Evolutionary conservation across 2,329 filamentous ascomycete genomes (phyloP).

Genomic region (Didymosphaeria variabile): DNA sequence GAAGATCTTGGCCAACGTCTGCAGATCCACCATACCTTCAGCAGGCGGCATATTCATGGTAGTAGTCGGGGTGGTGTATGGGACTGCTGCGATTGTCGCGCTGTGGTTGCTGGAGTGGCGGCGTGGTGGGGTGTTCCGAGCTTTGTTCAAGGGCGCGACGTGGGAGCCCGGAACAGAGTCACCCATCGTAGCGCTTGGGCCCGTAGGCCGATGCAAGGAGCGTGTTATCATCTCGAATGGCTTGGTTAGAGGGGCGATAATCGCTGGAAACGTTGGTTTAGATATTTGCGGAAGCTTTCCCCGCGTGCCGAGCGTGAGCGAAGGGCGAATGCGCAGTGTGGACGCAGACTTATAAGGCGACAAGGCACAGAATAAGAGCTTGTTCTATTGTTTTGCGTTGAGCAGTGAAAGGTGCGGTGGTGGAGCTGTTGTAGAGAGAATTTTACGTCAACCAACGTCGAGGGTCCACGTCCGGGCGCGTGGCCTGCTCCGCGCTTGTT

Average conservation of each 20-base stretch:
- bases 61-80: constrained; percentile 1
- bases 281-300: neutral
- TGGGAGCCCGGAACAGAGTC: neutral
- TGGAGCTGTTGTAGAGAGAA: neutral
- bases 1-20: constrained; percentile 33
- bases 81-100: neutral
- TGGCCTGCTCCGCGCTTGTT: constrained; percentile 1
- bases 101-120: constrained; percentile 2
- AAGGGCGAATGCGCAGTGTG: neutral
- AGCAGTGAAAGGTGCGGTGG: neutral
- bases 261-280: neutral
- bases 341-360: neutral
- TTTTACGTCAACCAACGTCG: constrained; percentile 9
- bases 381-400: neutral
- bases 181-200: constrained; percentile 5
- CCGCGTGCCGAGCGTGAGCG: neutral
- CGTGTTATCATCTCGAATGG: constrained; percentile 5
- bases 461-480: constrained; percentile 3
- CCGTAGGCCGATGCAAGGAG: neutral
- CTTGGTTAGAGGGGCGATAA: neutral
- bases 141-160: neutral
- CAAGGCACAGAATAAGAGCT: neutral
- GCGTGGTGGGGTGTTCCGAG: neutral
- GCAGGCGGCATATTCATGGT: constrained; percentile 24
- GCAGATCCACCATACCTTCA: constrained; percentile 34